phyloP scores from a whole-genome alignment of 176 grass and related monocot genomes.

The Cocos nucifera region DNA sequence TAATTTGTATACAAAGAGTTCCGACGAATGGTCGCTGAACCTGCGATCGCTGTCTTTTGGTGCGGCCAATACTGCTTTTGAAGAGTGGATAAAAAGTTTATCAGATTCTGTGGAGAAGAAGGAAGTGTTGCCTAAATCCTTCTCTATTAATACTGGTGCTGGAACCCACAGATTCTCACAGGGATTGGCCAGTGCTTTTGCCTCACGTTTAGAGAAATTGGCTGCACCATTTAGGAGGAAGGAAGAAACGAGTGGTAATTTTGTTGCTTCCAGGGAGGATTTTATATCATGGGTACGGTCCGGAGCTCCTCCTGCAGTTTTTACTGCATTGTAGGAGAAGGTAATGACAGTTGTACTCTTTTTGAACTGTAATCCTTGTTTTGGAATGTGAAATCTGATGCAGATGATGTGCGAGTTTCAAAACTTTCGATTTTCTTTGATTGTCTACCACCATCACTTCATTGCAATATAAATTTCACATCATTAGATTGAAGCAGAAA shows the following conservation, averaged over 20 bases:
- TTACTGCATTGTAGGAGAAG: constrained; percentile 4
- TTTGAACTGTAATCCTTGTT: background rate
- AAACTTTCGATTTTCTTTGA: no score
- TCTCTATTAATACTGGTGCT: constrained; percentile 53
- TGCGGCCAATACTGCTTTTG: constrained; percentile 68
- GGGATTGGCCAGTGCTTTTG: constrained; percentile 45
- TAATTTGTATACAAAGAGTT: constrained; percentile 37
- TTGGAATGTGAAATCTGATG: background rate
- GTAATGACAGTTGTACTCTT: background rate
- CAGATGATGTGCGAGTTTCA: background rate
- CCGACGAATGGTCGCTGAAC: constrained; percentile 61
- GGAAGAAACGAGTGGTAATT: constrained; percentile 46
- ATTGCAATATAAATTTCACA: no score
- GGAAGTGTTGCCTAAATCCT: constrained; percentile 39
- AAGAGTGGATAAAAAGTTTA: constrained; percentile 57
- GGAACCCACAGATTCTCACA: constrained; percentile 71
- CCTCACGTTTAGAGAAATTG: constrained; percentile 21
- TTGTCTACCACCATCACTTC: no score
- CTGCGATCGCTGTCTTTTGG: constrained; percentile 59
- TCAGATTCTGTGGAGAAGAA: constrained; percentile 14
- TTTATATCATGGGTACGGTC: constrained; percentile 48
- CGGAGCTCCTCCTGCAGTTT: constrained; percentile 2
- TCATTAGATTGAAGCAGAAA: no score
- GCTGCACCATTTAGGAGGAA: constrained; percentile 39
- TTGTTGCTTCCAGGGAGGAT: constrained; percentile 56